Evolutionary conservation across 1,139 yeast genomes (phyloP).

Genomic region (Chernovozyma sophiae-reginae): DNA sequence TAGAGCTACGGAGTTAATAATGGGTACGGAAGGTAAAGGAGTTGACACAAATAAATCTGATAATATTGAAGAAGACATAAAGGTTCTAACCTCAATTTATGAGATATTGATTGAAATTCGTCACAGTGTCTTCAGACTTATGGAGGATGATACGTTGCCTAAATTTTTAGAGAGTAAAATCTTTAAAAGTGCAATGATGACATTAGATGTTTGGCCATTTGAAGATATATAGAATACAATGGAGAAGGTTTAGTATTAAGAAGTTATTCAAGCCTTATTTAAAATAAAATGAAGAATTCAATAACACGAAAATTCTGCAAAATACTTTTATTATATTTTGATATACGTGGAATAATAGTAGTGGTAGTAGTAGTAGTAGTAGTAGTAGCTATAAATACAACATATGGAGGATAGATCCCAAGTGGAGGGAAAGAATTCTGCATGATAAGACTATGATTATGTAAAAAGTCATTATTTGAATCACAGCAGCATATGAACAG

Average conservation of each 20-base stretch:
- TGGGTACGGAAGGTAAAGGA: conserved; percentile 11
- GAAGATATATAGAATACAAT: not conserved
- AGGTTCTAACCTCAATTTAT: not conserved
- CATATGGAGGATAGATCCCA: not conserved
- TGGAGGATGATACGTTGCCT: conserved; percentile 73
- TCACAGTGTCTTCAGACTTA: conserved; percentile 49
- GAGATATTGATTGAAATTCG: conserved; percentile 38
- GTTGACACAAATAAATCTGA: conserved; percentile 7
- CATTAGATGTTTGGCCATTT: conserved; percentile 7
- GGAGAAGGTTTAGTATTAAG: not conserved
- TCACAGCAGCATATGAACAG: too few species aligned
- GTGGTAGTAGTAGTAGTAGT: not conserved
- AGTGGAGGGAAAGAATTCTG: not conserved
- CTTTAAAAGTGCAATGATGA: conserved; percentile 14
- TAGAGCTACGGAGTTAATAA: conserved; percentile 43
- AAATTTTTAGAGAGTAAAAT: conserved; percentile 49
- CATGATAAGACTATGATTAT: too few species aligned
- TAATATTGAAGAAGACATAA: not conserved
- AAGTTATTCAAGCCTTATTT: not conserved
- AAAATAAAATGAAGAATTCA: not conserved
- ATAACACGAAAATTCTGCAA: not conserved
- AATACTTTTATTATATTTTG: not conserved
- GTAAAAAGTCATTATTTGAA: too few species aligned
- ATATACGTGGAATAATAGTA: not conserved
- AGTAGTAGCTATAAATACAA: not conserved